Percentiles rank a stretch among this genome's conserved stretches.
Evolutionary conservation across 257 asterid genomes (phyloP).

Genomic region (Agastache rugosa): DNA sequence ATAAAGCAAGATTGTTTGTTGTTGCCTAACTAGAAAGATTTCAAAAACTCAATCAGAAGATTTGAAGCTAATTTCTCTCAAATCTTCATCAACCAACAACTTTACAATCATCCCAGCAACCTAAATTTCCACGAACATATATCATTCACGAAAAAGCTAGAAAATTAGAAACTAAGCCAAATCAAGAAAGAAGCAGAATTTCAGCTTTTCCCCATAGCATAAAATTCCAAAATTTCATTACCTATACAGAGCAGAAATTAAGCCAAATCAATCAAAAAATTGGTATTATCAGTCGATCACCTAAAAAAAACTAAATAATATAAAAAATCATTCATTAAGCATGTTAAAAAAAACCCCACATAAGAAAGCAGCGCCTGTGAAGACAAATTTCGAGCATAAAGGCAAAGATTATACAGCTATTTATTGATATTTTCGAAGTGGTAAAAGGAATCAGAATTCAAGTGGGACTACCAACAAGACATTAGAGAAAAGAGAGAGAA

Average conservation of each 20-base stretch:
- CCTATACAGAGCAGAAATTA: conserved; percentile 26
- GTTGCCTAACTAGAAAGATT: background rate
- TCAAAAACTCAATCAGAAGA: conserved; percentile 2
- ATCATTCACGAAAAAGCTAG: conserved; percentile 29
- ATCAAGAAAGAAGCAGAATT: conserved; percentile 19
- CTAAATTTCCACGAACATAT: background rate
- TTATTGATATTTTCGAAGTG: conserved; percentile 22
- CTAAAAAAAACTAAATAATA: background rate
- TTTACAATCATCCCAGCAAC: conserved; percentile 7
- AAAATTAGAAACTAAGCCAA: conserved; percentile 26
- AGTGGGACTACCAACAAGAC: conserved; percentile 9
- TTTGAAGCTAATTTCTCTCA: background rate
- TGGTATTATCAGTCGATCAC: background rate
- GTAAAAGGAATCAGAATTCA: conserved; percentile 34
- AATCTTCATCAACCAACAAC: conserved; percentile 5
- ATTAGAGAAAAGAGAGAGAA: background rate
- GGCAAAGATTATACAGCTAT: conserved; percentile 16
- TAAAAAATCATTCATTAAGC: conserved; percentile 10
- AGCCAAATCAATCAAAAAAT: conserved; percentile 9
- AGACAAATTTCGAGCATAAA: conserved; percentile 24
- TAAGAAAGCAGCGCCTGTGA: conserved; percentile 21
- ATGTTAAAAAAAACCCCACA: conserved; percentile 12
- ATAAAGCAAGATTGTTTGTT: background rate
- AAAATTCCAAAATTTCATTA: conserved; percentile 19
- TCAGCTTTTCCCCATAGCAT: conserved; percentile 27